A percentile compares a stretch with the other conserved stretches of the same genome.
Conservation (phyloP, 495 filamentous ascomycete genomes). For the Penicillium atrosanguineum region DNA sequence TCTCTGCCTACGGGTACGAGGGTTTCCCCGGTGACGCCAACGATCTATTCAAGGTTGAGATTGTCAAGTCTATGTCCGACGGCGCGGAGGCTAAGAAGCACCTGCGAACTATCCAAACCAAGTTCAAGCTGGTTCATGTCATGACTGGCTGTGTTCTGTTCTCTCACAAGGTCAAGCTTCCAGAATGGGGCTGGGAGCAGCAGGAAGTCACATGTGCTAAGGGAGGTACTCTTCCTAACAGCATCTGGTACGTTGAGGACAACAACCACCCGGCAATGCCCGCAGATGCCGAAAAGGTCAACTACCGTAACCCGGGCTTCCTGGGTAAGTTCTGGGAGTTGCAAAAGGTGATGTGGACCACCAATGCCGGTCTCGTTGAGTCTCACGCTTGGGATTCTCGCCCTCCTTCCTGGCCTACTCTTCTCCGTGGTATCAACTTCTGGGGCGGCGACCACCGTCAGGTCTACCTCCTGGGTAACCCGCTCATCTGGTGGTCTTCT, state of each 20-base stretch:
- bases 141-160: slow-evolving; percentile 98
- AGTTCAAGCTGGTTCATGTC: slow-evolving; percentile 89
- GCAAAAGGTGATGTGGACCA: slow-evolving; percentile 99
- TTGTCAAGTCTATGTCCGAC: slow-evolving; percentile 86
- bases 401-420: slow-evolving; percentile 87
- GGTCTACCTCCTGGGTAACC: slow-evolving; percentile 95
- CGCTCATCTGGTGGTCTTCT: slow-evolving; percentile 90
- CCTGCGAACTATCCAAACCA: slow-evolving; percentile 90
- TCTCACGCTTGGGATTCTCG: slow-evolving; percentile 98
- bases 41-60: slow-evolving; percentile 92
- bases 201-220: slow-evolving; percentile 98
- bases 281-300: slow-evolving; percentile 80
- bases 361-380: slow-evolving; percentile 93
- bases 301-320: slow-evolving; percentile 93
- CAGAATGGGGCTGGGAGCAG: slow-evolving; percentile 94
- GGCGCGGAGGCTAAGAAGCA: slow-evolving; percentile 76
- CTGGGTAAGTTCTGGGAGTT: slow-evolving; percentile 98
- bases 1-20: slow-evolving; percentile 96
- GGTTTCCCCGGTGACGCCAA: slow-evolving; percentile 97
- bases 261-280: slow-evolving; percentile 79
- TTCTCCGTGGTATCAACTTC: slow-evolving; percentile 97
- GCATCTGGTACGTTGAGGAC: slow-evolving; percentile 90
- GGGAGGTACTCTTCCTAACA: slow-evolving; percentile 90
- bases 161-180: slow-evolving; percentile 97
- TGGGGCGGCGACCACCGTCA: slow-evolving; percentile 94